Evolutionary conservation across 1,284 basidiomycete species (phyloP), one percentile per base, ranked within the genome.

Genomic region (Ceratobasidium sp.): DNA sequence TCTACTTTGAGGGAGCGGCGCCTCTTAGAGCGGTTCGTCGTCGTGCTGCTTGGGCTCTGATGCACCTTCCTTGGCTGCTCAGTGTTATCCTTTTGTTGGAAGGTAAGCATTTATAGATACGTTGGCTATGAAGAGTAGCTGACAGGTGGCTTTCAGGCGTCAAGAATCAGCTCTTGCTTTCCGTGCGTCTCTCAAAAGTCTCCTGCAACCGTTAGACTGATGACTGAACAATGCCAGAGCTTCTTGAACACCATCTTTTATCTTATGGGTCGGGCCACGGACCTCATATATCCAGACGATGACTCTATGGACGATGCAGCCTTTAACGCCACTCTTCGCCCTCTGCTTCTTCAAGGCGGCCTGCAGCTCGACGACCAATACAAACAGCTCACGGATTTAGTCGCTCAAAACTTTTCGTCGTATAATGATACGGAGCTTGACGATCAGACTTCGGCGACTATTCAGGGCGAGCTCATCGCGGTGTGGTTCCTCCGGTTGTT

Each of bases 151-250:
- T n/a, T 2, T 0, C 17, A 72, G 69, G 71, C 7, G 71, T 73
- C 47, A 73, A 73, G 48, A 73, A 73, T n/a, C 71, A 73, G 48
- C 71, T 73, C 7, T 50, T 73, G 36, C 71, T 73, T 44, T 53
- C 60, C 24, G 71, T 73, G 54, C 11, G 71, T 47, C 19, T n/a
- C 9, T 41, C 31, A 1, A 24, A 14, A 51, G n/a, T 11, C 0
- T n/a, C 44, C 19, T 15, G 22, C 29, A 11, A 4, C 7, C 6
- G 22, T 7, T 15, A 6, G 2, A 15, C 0, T 14, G 14, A 17
- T 41, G 1, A 57, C 24, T 44, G 17, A 22, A 4, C n/a, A 19
- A 29, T 27, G 4, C 17, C 29, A 73, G 71, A 73, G 33, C 29
- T 73, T 73, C n/a, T 27, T 64, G 31, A 73, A 27, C 15, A 41